Base-by-base conservation (phyloP, 2,329 filamentous ascomycete species). In the Annulohypoxylon truncatum region DNA sequence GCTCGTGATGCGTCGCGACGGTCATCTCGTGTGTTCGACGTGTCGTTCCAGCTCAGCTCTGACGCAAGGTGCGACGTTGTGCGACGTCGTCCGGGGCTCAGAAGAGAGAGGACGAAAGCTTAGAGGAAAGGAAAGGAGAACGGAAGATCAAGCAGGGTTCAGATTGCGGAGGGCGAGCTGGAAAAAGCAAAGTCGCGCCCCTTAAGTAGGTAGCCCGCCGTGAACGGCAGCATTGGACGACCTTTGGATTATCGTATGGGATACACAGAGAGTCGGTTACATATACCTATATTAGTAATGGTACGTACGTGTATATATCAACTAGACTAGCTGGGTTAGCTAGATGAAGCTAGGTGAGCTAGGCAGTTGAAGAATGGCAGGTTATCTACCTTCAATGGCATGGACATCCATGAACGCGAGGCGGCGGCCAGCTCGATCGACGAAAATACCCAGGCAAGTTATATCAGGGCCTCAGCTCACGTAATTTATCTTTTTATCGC, bases 21-120 rank as follows among this genome's bases (percentile, higher is more conserved):
- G 58, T 31, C 64, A 68, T 68, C 18, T 51, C n/a, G n/a, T n/a
- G n/a, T n/a, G n/a, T n/a, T n/a, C 13, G 46, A 18, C 13, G 52
- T 9, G n/a, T n/a, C n/a, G n/a, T n/a, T n/a, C 42, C 15, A 29
- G 28, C 48, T 31, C 31, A 13, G 48, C 13, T 18, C n/a, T 28
- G 40, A 28, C 15, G 10, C 20, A 7, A 3, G 15, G 24, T 29
- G 29, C 2, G 13, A 44, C 12, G 22, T 31, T 35, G 51, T 64
- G 47, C 28, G 40, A 66, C 55, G 54, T 47, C 50, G 35, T n/a
- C n/a, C 42, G 35, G 24, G 18, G 46, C 15, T 26, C 5, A n/a
- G 42, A 8, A 26, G 3, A 18, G 24, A 26, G 26, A 10, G 22
- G 8, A 20, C 40, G 40, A n/a, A n/a, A n/a, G 35, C 2, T n/a